phyloP scores from a whole-genome alignment of 306 rosid species.

The Trifolium subterraneum region DNA sequence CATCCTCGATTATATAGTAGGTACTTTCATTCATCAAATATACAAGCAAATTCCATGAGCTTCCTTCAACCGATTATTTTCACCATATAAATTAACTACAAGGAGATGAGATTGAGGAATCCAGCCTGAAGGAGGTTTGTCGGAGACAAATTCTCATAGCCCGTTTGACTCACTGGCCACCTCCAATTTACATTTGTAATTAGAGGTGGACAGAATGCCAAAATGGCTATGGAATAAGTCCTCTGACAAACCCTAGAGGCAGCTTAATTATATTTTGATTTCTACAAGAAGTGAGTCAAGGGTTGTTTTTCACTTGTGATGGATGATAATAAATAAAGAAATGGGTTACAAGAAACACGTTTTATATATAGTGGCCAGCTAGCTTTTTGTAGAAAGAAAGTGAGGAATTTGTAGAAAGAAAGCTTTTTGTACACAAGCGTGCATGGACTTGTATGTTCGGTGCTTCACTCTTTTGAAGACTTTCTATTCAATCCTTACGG shows the following conservation, averaged over 20 bases:
- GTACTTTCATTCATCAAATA: not conserved
- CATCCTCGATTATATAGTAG: not conserved
- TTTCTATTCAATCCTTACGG: not conserved
- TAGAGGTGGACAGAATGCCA: constrained; percentile 95
- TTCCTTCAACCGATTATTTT: too few relatives aligned
- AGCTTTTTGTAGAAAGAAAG: constrained; percentile 28
- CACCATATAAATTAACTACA: too few relatives aligned
- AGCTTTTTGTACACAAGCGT: constrained; percentile 55
- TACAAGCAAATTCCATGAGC: not conserved
- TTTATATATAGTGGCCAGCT: constrained; percentile 10
- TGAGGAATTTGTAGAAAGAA: constrained; percentile 35
- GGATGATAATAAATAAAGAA: constrained; percentile 4
- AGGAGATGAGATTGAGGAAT: not conserved
- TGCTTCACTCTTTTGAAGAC: constrained; percentile 6
- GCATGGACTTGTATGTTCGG: constrained; percentile 55
- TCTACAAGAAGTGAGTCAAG: not conserved
- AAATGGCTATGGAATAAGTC: constrained; percentile 67
- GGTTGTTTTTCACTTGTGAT: constrained; percentile 12
- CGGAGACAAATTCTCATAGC: constrained; percentile 63
- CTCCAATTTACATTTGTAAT: constrained; percentile 46
- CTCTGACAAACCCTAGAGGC: constrained; percentile 69
- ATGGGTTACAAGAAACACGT: not conserved
- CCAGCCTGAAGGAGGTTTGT: constrained; percentile 50
- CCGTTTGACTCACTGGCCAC: constrained; percentile 65
- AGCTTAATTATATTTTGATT: not conserved